Evolutionary conservation across 176 grass and related monocot species (phyloP).

Genomic region (Carex kokanica): DNA sequence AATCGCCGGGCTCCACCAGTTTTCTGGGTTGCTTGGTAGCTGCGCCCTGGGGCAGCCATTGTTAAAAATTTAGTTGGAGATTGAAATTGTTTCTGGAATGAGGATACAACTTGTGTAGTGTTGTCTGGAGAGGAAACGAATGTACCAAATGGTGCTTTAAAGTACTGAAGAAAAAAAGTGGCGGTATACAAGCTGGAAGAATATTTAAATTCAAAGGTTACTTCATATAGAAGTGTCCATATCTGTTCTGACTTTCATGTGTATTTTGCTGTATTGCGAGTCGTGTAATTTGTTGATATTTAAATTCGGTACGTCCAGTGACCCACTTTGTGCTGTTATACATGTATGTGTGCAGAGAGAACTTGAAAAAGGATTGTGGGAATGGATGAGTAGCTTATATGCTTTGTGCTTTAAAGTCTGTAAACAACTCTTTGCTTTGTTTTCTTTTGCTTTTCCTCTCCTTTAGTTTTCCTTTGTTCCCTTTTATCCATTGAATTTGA

Average conservation of each 20-base stretch:
- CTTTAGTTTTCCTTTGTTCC: constrained; percentile 11
- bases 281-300: not conserved
- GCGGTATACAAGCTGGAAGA: constrained; percentile 17
- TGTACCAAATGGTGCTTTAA: constrained; percentile 1
- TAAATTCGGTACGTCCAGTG: not conserved
- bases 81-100: not conserved
- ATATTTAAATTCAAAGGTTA: constrained; percentile 23
- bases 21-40: not conserved
- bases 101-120: not conserved
- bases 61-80: not conserved
- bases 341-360: not conserved
- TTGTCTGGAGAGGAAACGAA: constrained; percentile 29
- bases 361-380: not conserved
- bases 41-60: not conserved
- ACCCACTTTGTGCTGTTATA: not conserved
- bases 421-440: constrained; percentile 21
- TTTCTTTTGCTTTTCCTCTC: constrained; percentile 18
- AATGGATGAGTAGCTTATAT: constrained; percentile 14
- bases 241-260: not conserved
- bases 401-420: constrained; percentile 24
- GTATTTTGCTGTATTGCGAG: not conserved
- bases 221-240: not conserved
- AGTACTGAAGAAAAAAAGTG: constrained; percentile 19
- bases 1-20: not conserved
- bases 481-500: not conserved